These are phyloP conservation scores for Didymella exigua DNA, from an alignment of 2,329 filamentous ascomycete genomes.

Conservation along the genomic window DNA sequence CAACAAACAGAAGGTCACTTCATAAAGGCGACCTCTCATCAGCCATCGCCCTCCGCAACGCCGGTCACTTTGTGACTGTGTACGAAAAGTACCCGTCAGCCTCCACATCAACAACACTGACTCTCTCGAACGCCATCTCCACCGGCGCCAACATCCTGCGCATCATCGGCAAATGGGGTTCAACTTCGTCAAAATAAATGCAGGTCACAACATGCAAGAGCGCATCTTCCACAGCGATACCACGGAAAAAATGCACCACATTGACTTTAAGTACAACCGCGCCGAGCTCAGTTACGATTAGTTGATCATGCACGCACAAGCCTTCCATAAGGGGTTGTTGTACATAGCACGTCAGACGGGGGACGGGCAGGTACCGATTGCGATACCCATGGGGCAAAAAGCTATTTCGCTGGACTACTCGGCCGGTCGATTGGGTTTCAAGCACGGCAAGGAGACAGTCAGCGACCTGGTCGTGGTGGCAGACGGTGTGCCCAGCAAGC, in stretches of 20 bases:
- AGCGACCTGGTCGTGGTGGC: conserved; percentile 1
- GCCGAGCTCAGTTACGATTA: conserved; percentile 7
- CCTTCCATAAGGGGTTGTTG: conserved; percentile 7
- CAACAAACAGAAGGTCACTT: neutral
- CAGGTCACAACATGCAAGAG: conserved; percentile 1
- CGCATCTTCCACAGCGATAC: conserved; percentile 7
- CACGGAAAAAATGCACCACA: conserved; percentile 4
- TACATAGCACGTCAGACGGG: neutral
- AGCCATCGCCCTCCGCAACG: conserved; percentile 58
- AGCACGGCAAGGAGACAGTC: neutral
- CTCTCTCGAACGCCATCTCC: conserved; percentile 7
- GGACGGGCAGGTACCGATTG: neutral
- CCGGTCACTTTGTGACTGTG: conserved; percentile 63
- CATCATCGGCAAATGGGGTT: conserved; percentile 7
- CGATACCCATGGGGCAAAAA: neutral
- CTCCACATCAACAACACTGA: conserved; percentile 5
- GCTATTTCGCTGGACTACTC: neutral
- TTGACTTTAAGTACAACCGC: conserved; percentile 11
- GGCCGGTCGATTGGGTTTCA: neutral
- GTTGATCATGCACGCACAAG: conserved; percentile 12
- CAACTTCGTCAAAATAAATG: conserved; percentile 1
- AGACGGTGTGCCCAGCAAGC: conserved; percentile 7
- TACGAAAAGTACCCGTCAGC: conserved; percentile 71
- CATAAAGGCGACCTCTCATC: conserved; percentile 54
- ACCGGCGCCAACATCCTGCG: conserved; percentile 6